Evolutionary conservation across 1,139 yeast genomes (phyloP).

Genomic region (Yamadazyma atlantica): DNA sequence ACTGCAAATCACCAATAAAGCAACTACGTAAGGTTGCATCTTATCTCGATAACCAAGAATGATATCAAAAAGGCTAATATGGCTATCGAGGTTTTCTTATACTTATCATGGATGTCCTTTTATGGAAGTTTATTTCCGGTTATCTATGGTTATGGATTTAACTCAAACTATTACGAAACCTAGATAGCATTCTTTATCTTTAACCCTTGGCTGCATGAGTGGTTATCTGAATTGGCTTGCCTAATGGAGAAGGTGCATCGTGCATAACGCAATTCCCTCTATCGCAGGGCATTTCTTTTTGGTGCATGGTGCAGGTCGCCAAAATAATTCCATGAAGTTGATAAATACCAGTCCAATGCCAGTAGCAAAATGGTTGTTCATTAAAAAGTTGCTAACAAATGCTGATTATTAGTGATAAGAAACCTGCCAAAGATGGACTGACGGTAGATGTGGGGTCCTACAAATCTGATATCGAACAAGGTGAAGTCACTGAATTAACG

Average conservation of each 20-base stretch:
- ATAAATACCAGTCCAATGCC: neutral
- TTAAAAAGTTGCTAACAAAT: neutral
- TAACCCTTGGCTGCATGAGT: too few relatives aligned
- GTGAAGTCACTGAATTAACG: conserved; percentile 4
- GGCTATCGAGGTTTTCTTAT: neutral
- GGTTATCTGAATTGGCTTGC: conserved; percentile 1
- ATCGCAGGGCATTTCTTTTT: neutral
- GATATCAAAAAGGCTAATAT: neutral
- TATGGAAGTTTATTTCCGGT: neutral
- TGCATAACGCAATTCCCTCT: neutral
- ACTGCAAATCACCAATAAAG: neutral
- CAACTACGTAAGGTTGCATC: neutral
- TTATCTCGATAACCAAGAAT: neutral
- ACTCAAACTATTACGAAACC: too few relatives aligned
- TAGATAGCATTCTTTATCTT: neutral
- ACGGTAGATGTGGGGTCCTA: neutral
- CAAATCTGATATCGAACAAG: conserved; percentile 3
- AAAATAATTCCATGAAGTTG: neutral
- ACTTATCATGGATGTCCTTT: neutral
- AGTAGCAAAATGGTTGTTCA: neutral
- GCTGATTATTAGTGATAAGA: neutral
- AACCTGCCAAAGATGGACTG: neutral
- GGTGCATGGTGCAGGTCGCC: neutral
- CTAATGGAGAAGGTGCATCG: neutral
- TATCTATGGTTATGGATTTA: too few relatives aligned